A percentile compares a stretch with the other conserved stretches of the same genome.
phyloP scores from a whole-genome alignment of 2,329 filamentous ascomycete species.

The Monilinia aucupariae region DNA sequence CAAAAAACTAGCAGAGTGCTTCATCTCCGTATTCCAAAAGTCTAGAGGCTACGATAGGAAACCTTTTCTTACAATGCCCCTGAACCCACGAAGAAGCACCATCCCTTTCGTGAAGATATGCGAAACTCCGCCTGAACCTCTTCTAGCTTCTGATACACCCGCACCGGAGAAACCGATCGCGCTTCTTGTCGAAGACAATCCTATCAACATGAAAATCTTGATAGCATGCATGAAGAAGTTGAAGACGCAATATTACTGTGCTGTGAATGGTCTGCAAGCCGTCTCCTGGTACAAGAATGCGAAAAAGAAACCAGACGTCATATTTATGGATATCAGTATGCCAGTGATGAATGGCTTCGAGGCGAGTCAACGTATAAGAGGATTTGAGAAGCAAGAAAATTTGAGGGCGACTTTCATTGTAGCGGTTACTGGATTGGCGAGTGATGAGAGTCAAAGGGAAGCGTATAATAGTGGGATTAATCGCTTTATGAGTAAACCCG shows the following conservation, averaged over 20 bases:
- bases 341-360: conserved; percentile 45
- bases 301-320: conserved; percentile 31
- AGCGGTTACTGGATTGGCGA: conserved; percentile 46
- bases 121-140: not conserved
- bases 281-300: conserved; percentile 11
- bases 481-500: conserved; percentile 47
- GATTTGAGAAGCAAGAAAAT: conserved; percentile 7
- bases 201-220: conserved; percentile 35
- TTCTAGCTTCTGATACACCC: not conserved
- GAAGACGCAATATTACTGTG: conserved; percentile 30
- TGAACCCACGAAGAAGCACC: not conserved
- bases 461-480: conserved; percentile 47
- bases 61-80: not conserved
- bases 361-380: conserved; percentile 16
- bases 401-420: conserved; percentile 40
- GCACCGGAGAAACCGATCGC: not conserved
- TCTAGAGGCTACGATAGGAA: not conserved
- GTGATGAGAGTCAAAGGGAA: conserved; percentile 42
- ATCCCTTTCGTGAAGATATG: not conserved
- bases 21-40: conserved; percentile 6
- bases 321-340: conserved; percentile 51
- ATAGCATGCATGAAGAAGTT: conserved; percentile 21
- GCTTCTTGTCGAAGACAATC: conserved; percentile 37
- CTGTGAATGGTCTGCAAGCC: conserved; percentile 19
- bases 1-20: conserved; percentile 9